Evolutionary conservation across 1,139 yeast species (phyloP).

Genomic region (Zygosaccharomyces sapae): DNA sequence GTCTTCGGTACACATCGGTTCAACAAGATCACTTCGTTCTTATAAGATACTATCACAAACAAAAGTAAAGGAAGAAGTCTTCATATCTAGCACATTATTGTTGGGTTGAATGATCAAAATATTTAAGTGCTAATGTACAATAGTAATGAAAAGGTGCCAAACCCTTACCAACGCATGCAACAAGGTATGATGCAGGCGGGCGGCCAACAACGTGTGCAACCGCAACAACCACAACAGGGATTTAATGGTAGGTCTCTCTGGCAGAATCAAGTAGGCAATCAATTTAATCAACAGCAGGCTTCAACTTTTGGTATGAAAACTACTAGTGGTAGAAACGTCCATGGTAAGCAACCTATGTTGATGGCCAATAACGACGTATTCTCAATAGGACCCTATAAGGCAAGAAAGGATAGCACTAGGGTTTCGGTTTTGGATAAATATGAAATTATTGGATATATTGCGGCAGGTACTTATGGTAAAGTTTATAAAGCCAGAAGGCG

Average conservation of each 20-base stretch:
- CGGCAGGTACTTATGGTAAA: slow-evolving; percentile 97
- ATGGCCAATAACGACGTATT: slow-evolving; percentile 69
- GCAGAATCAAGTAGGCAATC: slow-evolving; percentile 16
- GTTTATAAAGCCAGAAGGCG: slow-evolving; percentile 80
- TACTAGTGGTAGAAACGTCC: slow-evolving; percentile 18
- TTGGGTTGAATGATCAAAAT: background rate
- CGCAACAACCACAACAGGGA: slow-evolving; percentile 11
- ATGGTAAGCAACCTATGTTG: slow-evolving; percentile 40
- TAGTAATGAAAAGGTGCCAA: slow-evolving; percentile 14
- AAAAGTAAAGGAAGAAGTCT: too few species aligned
- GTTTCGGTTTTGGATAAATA: slow-evolving; percentile 75
- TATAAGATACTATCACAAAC: too few species aligned
- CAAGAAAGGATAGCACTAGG: slow-evolving; percentile 66
- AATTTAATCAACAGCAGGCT: slow-evolving; percentile 11
- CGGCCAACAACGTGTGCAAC: slow-evolving; percentile 15
- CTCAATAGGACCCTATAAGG: slow-evolving; percentile 67
- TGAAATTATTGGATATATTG: slow-evolving; percentile 89
- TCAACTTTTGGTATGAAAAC: slow-evolving; percentile 9
- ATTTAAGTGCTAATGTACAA: slow-evolving; percentile 12
- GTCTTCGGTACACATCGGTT: too few species aligned
- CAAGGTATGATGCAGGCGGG: slow-evolving; percentile 9
- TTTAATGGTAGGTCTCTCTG: slow-evolving; percentile 17
- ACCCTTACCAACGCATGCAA: slow-evolving; percentile 15
- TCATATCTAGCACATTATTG: too few species aligned
- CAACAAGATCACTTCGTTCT: too few species aligned